Percentiles rank a stretch among this genome's conserved stretches.
Evolutionary conservation across 352 stramenopile species (phyloP).

Genomic region (Phytophthora pseudosyringae): DNA sequence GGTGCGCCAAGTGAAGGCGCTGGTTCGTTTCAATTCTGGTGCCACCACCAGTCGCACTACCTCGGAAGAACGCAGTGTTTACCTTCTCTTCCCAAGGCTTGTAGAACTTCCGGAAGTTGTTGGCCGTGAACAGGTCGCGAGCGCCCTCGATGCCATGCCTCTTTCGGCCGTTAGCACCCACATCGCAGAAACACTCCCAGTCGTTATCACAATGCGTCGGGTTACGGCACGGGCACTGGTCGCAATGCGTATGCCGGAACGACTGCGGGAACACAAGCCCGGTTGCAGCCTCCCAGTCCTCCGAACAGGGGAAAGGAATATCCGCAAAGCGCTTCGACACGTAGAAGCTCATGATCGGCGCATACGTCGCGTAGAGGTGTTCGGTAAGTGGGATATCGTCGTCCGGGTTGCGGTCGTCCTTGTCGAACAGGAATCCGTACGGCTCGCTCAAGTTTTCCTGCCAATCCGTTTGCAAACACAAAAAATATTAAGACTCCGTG

Average conservation of each 20-base stretch:
- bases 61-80: constrained; percentile 98
- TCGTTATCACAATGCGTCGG: constrained; percentile 74
- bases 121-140: constrained; percentile 97
- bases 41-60: constrained; percentile 95
- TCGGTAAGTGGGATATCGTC: constrained; percentile 93
- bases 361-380: constrained; percentile 93
- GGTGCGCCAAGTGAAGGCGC: constrained; percentile 91
- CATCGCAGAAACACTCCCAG: constrained; percentile 82
- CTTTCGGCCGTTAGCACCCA: constrained; percentile 62
- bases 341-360: constrained; percentile 98
- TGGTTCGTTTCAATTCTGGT: constrained; percentile 98
- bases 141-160: constrained; percentile 71
- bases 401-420: constrained; percentile 94
- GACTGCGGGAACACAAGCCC: constrained; percentile 92
- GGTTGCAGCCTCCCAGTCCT: constrained; percentile 94
- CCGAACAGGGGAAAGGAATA: constrained; percentile 97
- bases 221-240: constrained; percentile 73
- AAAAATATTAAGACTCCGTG: constrained; percentile 1
- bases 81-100: constrained; percentile 96
- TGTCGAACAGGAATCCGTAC: constrained; percentile 99
- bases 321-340: constrained; percentile 95
- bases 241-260: constrained; percentile 89
- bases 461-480: constrained; percentile 2
- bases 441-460: constrained; percentile 95
- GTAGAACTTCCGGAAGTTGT: constrained; percentile 97